phyloP scores from a whole-genome alignment of 129 eudicot genomes.

The Helianthus tuberosus region DNA sequence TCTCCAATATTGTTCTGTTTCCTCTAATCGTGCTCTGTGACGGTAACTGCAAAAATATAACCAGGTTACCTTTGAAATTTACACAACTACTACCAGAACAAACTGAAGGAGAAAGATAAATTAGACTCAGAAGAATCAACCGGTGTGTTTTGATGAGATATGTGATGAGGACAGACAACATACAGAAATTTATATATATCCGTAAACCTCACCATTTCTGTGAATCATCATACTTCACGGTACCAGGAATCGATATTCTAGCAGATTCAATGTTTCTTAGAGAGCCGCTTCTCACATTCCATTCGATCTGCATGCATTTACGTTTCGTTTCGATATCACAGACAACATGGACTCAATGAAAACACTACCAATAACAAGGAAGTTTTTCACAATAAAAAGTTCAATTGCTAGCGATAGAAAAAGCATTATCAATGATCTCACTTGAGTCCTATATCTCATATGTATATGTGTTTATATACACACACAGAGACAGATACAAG shows the following conservation, averaged over 20 bases:
- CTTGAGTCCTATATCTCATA: not conserved
- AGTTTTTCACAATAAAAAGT: not conserved
- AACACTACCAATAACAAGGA: constrained; percentile 16
- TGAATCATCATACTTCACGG: constrained; percentile 73
- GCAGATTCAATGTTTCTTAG: constrained; percentile 93
- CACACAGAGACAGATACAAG: too few species aligned
- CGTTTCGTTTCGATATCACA: constrained; percentile 16
- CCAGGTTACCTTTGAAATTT: not conserved
- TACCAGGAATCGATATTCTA: constrained; percentile 88
- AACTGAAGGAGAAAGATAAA: not conserved
- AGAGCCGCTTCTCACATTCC: constrained; percentile 94
- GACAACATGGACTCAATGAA: constrained; percentile 3
- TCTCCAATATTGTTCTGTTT: constrained; percentile 94
- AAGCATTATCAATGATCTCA: not conserved
- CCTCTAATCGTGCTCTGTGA: constrained; percentile 77
- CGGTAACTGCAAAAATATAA: constrained; percentile 57
- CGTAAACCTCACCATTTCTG: constrained; percentile 64
- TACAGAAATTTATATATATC: not conserved
- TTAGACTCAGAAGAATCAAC: constrained; percentile 8
- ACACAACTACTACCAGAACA: not conserved
- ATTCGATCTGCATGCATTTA: constrained; percentile 63
- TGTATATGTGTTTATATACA: too few species aligned
- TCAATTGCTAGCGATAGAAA: not conserved
- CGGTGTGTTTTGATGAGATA: not conserved
- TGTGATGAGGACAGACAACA: not conserved